Evolutionary conservation across 116 monocot genomes (phyloP).

Genomic region (Dioscorea cayenensis): DNA sequence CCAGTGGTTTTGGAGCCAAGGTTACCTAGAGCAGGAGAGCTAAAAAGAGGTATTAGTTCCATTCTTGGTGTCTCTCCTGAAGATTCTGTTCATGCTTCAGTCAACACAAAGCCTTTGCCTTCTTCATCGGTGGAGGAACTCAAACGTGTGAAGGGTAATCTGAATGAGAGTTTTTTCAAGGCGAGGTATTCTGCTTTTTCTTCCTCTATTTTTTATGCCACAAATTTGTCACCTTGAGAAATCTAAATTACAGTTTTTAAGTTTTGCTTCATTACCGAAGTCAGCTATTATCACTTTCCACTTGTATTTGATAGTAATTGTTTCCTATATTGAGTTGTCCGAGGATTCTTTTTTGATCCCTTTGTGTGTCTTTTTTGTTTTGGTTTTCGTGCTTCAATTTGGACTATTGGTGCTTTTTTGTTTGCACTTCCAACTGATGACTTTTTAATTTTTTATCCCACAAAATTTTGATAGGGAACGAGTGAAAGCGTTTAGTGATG

Average conservation of each 20-base stretch:
- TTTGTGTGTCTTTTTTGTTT: too few relatives aligned
- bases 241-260: neutral
- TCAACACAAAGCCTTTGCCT: slow-evolving; percentile 13
- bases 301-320: neutral
- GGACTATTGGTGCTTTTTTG: neutral
- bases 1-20: slow-evolving; percentile 24
- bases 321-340: too few relatives aligned
- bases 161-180: slow-evolving; percentile 25
- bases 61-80: slow-evolving; percentile 25
- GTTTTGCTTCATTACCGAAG: neutral
- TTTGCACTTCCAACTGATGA: neutral
- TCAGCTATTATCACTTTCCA: neutral
- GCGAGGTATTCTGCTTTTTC: slow-evolving; percentile 34
- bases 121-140: slow-evolving; percentile 36
- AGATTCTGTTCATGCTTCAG: slow-evolving; percentile 20
- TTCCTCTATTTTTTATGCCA: neutral
- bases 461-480: slow-evolving; percentile 23
- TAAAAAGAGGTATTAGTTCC: slow-evolving; percentile 31
- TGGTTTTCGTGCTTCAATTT: neutral
- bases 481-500: slow-evolving; percentile 39
- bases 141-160: slow-evolving; percentile 32
- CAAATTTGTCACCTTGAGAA: neutral
- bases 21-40: slow-evolving; percentile 24
- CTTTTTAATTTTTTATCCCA: slow-evolving; percentile 7
- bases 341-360: too few relatives aligned